Percentiles rank a stretch among this genome's conserved stretches.
phyloP scores from a whole-genome alignment of 2,329 filamentous ascomycete genomes.

The Catunica adiposa region DNA sequence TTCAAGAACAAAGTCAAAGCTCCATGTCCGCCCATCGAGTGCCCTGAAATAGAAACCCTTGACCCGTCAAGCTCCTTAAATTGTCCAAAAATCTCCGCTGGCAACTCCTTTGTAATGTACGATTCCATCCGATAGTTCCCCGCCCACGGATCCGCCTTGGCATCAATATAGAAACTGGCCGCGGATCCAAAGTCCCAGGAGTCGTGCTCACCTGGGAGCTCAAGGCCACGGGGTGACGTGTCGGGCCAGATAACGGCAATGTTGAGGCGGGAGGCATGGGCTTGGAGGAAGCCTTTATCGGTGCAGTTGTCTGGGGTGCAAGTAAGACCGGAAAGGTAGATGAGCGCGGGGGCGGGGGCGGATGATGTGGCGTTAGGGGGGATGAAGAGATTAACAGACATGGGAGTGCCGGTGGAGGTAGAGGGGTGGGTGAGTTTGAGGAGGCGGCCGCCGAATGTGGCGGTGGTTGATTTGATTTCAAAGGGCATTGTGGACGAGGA shows the following conservation, averaged over 20 bases:
- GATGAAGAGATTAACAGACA: slow-evolving; percentile 85
- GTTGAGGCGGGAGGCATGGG: slow-evolving; percentile 58
- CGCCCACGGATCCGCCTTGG: slow-evolving; percentile 56
- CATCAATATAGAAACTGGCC: slow-evolving; percentile 90
- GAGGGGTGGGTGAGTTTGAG: slow-evolving; percentile 85
- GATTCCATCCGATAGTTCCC: slow-evolving; percentile 84
- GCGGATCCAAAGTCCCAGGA: slow-evolving; percentile 81
- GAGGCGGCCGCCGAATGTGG: slow-evolving; percentile 84
- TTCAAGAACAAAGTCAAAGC: slow-evolving; percentile 83
- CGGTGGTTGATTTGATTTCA: slow-evolving; percentile 76
- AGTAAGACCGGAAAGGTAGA: slow-evolving; percentile 88
- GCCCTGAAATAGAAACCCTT: slow-evolving; percentile 72
- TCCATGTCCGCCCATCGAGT: slow-evolving; percentile 95
- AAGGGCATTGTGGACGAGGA: slow-evolving; percentile 27
- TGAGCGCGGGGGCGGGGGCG: slow-evolving; percentile 56
- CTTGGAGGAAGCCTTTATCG: slow-evolving; percentile 82
- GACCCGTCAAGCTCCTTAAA: slow-evolving; percentile 54
- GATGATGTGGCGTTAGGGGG: slow-evolving; percentile 48
- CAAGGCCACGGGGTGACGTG: slow-evolving; percentile 74
- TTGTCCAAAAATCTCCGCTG: slow-evolving; percentile 51
- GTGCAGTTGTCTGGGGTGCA: slow-evolving; percentile 81
- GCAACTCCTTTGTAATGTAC: slow-evolving; percentile 84
- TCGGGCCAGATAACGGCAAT: slow-evolving; percentile 93
- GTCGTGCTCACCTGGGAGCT: slow-evolving; percentile 72
- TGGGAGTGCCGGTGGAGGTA: slow-evolving; percentile 62